Conservation (phyloP, 2,329 filamentous ascomycete genomes). For the Neonectria coccinea region DNA sequence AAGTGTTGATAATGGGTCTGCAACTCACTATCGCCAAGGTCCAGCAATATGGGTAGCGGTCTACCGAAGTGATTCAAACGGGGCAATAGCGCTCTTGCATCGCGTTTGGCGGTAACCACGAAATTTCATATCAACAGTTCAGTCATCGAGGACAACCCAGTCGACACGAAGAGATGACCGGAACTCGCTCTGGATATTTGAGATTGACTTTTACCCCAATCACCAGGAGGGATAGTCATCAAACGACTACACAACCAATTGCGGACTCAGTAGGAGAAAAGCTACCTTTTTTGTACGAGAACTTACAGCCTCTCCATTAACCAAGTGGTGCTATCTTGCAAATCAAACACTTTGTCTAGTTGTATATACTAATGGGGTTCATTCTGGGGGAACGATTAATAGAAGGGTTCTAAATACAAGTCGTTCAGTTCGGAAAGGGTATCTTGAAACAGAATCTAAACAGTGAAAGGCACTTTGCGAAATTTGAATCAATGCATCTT, state of each 20-base stretch:
- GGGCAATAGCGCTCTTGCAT: neutral
- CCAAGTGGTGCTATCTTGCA: neutral
- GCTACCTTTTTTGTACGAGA: neutral
- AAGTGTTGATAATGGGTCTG: neutral
- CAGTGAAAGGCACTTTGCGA: constrained; percentile 21
- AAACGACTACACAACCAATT: neutral
- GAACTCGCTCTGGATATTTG: no score
- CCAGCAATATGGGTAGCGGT: neutral
- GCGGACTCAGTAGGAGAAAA: neutral
- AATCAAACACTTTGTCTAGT: neutral
- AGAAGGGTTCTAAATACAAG: constrained; percentile 14
- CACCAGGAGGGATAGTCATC: neutral
- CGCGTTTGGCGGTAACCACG: neutral
- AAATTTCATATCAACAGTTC: neutral
- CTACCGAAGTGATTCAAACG: neutral
- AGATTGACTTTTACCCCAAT: neutral
- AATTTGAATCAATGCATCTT: constrained; percentile 19
- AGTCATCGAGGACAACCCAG: neutral
- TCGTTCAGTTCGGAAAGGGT: constrained; percentile 41
- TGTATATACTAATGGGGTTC: neutral
- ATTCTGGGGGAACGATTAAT: neutral
- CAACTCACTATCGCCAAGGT: no score
- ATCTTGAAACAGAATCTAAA: constrained; percentile 40
- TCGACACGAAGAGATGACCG: neutral
- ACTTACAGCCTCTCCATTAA: neutral